phyloP scores from a whole-genome alignment of 208 protist species.

The Wallacemonas collosoma region DNA sequence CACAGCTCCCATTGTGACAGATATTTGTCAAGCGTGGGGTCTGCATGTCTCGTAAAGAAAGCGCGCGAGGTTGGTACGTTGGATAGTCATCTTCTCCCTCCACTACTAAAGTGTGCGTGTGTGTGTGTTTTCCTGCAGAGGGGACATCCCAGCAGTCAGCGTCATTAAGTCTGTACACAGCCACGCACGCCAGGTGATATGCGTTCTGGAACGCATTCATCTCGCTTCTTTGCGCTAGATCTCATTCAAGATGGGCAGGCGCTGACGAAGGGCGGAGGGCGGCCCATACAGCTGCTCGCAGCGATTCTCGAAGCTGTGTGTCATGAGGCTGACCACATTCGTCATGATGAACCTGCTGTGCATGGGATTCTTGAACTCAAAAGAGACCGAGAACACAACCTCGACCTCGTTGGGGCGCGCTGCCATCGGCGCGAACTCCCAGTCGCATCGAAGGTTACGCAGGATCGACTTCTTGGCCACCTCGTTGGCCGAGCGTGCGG shows the following conservation, averaged over 20 bases:
- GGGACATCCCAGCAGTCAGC: no score
- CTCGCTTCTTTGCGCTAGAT: neutral
- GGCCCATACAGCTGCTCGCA: slow-evolving; percentile 76
- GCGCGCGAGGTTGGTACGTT: no score
- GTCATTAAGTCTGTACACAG: no score
- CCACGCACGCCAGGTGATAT: no score
- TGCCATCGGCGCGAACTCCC: slow-evolving; percentile 59
- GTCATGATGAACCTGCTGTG: slow-evolving; percentile 76
- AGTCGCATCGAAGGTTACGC: slow-evolving; percentile 65
- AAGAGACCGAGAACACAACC: slow-evolving; percentile 70
- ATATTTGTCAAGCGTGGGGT: no score
- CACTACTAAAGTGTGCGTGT: no score
- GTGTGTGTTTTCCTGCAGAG: no score
- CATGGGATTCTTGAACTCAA: slow-evolving; percentile 80
- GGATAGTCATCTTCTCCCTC: no score
- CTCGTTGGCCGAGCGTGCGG: slow-evolving; percentile 31
- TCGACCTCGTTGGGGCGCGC: slow-evolving; percentile 55
- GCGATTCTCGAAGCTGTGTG: slow-evolving; percentile 72
- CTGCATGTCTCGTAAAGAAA: no score
- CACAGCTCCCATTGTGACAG: no score
- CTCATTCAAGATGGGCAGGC: slow-evolving; percentile 26
- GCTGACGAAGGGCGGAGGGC: slow-evolving; percentile 42
- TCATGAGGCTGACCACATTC: slow-evolving; percentile 81
- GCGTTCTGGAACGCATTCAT: no score
- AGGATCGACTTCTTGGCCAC: slow-evolving; percentile 51